Conservation (phyloP, 768 basidiomycete genomes). For the Mycena chlorophos region DNA sequence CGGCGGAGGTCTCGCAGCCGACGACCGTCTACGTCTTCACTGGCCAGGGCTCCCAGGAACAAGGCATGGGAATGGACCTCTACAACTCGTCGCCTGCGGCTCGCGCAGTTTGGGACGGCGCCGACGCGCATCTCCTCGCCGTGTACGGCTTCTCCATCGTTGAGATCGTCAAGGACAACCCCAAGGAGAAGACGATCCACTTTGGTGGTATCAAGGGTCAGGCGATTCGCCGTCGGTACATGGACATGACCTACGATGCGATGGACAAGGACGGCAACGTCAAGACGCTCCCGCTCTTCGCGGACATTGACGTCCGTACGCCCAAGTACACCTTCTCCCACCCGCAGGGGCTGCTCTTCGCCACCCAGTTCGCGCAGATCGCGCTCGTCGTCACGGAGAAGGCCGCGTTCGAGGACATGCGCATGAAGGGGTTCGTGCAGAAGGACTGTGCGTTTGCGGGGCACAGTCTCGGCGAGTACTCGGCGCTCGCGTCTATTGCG, state of each 20-base stretch:
- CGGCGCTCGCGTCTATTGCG: slow-evolving; percentile 95
- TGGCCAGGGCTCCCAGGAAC: slow-evolving; percentile 96
- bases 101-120: slow-evolving; percentile 95
- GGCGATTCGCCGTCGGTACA: slow-evolving; percentile 97
- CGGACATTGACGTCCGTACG: slow-evolving; percentile 92
- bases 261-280: slow-evolving; percentile 95
- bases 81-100: slow-evolving; percentile 93
- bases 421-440: slow-evolving; percentile 92
- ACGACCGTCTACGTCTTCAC: slow-evolving; percentile 96
- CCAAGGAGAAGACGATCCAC: slow-evolving; percentile 96
- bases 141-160: slow-evolving; percentile 99
- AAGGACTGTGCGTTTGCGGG: slow-evolving; percentile 92
- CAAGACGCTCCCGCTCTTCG: slow-evolving; percentile 94
- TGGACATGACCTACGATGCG: slow-evolving; percentile 98
- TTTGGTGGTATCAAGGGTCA: slow-evolving; percentile 99
- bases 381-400: slow-evolving; percentile 93
- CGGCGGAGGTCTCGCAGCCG: slow-evolving; percentile 91
- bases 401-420: slow-evolving; percentile 98
- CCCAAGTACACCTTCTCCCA: slow-evolving; percentile 99
- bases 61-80: slow-evolving; percentile 99
- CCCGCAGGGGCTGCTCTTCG: slow-evolving; percentile 91
- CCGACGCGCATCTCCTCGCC: slow-evolving; percentile 88
- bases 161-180: slow-evolving; percentile 98
- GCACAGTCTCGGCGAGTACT: slow-evolving; percentile 98
- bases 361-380: slow-evolving; percentile 84